phyloP scores from a whole-genome alignment of 2,329 filamentous ascomycete species.

The Diaporthe citriasiana region DNA sequence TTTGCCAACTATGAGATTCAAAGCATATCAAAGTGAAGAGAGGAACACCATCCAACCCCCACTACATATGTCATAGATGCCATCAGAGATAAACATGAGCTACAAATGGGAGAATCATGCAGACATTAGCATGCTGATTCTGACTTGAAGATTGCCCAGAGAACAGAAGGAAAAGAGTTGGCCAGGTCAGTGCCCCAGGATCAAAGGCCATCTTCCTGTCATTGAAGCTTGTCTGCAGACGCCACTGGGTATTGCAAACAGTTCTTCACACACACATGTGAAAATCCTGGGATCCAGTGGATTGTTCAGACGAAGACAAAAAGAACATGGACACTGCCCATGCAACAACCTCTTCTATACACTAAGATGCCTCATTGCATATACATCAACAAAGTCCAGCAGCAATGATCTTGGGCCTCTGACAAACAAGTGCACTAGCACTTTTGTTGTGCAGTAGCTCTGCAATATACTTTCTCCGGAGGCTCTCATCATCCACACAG shows the following conservation, averaged over 20 bases:
- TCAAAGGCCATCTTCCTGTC: background rate
- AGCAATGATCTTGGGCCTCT: background rate
- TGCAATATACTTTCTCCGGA: background rate
- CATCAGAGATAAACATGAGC: background rate
- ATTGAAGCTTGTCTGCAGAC: background rate
- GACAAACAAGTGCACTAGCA: background rate
- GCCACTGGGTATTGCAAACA: too few species aligned
- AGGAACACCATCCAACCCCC: background rate
- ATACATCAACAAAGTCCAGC: background rate
- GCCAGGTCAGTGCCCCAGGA: background rate
- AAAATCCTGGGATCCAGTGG: background rate
- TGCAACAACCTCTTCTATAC: background rate
- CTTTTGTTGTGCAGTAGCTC: background rate
- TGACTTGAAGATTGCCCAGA: background rate
- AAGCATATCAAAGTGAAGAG: background rate
- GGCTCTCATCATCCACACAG: background rate
- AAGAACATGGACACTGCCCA: background rate
- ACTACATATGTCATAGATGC: background rate
- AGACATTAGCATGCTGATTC: background rate
- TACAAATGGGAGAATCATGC: background rate
- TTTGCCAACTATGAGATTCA: background rate
- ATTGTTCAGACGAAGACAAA: background rate
- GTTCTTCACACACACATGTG: background rate
- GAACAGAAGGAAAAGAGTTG: background rate
- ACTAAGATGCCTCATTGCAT: background rate